Evolutionary conservation across 164 flowering plant genomes (phyloP), one percentile per base, ranked within the genome.

Genomic region (Amborella trichopoda): DNA sequence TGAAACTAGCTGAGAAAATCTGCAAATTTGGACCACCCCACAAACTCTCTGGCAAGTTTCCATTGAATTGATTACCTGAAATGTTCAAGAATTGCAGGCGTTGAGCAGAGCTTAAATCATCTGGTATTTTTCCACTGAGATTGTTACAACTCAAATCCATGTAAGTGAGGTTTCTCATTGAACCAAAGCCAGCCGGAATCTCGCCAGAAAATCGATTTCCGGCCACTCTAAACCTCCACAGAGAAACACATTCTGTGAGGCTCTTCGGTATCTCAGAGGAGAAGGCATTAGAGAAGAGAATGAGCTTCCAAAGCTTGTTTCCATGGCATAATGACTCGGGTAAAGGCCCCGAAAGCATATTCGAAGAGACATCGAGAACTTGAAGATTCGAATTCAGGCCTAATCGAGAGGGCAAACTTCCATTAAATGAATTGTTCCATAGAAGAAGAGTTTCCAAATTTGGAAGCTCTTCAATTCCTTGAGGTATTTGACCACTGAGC

Each of bases 351-450:
- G 76, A 49, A 36, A 91, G 76, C 0, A 44, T 52, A 50, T 91
- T 91, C 0, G 93, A 64, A 0, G 94, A 82, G 10, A 82, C 89
- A 49, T 93, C 99, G 26, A 93, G 60, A 23, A 49, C 53, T 39
- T 25, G 48, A 3, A 93, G 44, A 56, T 68, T 80, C 0, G 48
- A 68, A 48, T 72, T 83, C 3, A 71, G 58, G 10, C 98, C 98
- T 0, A 91, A 71, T n/a, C 55, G 71, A 23, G 51, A 65, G 0
- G 98, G 98, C 8, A 91, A 67, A 11, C 17, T 44, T 2, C 98
- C 96, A 0, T 71, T 54, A 4, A 91, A 63, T 0, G 73, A 71
- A 49, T 91, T 91, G 74, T 78, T 78, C 93, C 95, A 91, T 2
- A 91, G 72, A 11, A 13, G 44, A 4, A 91, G 40, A 0, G 53